These are phyloP conservation scores for Bruguiera gymnorhiza DNA, from an alignment of 345 rosid species.

Conservation along the genomic window DNA sequence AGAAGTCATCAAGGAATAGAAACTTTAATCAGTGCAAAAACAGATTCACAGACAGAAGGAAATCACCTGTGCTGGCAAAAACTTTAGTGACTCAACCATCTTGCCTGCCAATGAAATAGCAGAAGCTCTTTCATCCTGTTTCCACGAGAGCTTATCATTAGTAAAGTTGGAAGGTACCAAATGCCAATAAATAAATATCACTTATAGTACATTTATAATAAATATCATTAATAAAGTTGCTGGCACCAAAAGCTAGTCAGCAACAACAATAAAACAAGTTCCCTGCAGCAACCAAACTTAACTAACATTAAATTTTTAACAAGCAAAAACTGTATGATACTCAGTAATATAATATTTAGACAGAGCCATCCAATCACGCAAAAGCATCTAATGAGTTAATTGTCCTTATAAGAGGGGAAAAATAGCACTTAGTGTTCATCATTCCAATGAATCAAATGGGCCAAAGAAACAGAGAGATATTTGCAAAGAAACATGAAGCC, in stretches of 20 bases:
- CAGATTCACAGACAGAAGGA: constrained; percentile 17
- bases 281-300: not conserved
- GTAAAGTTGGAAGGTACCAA: not conserved
- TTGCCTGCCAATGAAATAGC: constrained; percentile 71
- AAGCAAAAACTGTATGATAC: too few species aligned
- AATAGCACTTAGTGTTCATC: too few species aligned
- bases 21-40: constrained; percentile 9
- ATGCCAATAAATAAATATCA: not conserved
- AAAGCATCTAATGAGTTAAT: too few species aligned
- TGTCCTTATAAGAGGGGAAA: too few species aligned
- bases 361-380: too few species aligned
- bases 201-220: not conserved
- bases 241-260: not conserved
- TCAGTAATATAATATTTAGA: too few species aligned
- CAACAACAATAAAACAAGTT: not conserved
- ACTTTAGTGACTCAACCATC: constrained; percentile 91
- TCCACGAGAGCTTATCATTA: constrained; percentile 8
- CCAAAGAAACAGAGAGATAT: too few species aligned
- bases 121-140: constrained; percentile 81
- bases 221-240: too few species aligned
- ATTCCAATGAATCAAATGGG: too few species aligned
- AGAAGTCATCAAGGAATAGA: constrained; percentile 10
- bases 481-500: too few species aligned
- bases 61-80: constrained; percentile 72
- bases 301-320: too few species aligned